Base-by-base conservation (phyloP, 2,329 filamentous ascomycete genomes). In the Aspergillus japonicus region DNA sequence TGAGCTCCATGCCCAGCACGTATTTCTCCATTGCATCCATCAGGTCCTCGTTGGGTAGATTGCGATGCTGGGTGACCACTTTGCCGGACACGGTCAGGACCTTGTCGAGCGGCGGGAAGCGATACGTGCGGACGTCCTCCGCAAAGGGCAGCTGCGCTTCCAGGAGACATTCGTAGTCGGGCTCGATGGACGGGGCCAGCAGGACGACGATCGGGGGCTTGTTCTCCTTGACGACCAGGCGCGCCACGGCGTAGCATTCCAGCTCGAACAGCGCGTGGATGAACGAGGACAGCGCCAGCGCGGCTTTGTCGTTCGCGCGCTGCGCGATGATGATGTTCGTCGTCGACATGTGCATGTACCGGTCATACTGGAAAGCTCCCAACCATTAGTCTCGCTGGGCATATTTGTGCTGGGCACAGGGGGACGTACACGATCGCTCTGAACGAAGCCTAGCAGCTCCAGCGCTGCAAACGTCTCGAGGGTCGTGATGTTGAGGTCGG, bases 141-240 rank as follows among this genome's bases (percentile, higher is more conserved):
- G 92, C 89, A 69, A 97, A 99, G 0, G 95, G 95, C 5, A 98
- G 81, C 39, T 95, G 92, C 1, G 96, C 84, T 71, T 99, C 95
- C 63, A 96, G 87, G 2, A 99, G 82, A 67, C 91, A 94, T 73
- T 97, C 93, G 64, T 91, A 86, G 26, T 91, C 88, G 2, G 84
- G 81, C 62, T 96, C 91, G 60, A 96, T 87, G 21, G 86, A 84
- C 2, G 95, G 95, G 5, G 90, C 88, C 48, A 99, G 82, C 14
- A 98, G 81, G 0, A 96, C 77, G 16, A 98, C 79, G 31, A 86
- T 71, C 0, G 95, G 94, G 2, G 91, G 85, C 65, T 91, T 92
- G 66, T 87, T 87, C 61, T 96, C 90, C 71, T 97, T 98, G 5
- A 84, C 78, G 0, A 98, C 94, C 21, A 97, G 82, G 52, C 95